Percentiles rank a stretch among this genome's conserved stretches.
Evolutionary conservation across 345 rosid species (phyloP).

Genomic region (Psidium friedrichsthalianum): DNA sequence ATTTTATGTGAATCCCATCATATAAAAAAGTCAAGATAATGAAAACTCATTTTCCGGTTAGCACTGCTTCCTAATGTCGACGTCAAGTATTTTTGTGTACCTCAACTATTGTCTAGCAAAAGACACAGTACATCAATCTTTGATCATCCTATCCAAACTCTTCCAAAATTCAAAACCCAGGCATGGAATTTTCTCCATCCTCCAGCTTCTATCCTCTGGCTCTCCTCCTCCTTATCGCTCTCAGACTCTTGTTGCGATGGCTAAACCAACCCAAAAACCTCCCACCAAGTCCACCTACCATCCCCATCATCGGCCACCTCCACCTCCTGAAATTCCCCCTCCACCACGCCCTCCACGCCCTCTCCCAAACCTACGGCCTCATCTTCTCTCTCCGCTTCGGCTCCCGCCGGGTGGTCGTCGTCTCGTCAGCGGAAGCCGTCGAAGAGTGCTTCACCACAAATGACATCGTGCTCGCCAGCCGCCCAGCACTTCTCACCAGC

Average conservation of each 20-base stretch:
- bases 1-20: no score
- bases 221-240: not conserved
- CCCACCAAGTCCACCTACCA: constrained; percentile 7
- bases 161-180: not conserved
- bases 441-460: constrained; percentile 23
- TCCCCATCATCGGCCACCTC: constrained; percentile 10
- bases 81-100: not conserved
- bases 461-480: constrained; percentile 18
- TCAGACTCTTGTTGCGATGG: not conserved
- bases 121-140: not conserved
- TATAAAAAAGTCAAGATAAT: no score
- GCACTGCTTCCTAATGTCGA: not conserved
- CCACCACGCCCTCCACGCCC: not conserved
- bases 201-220: not conserved
- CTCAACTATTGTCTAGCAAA: not conserved
- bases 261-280: not conserved
- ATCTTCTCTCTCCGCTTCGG: constrained; percentile 19
- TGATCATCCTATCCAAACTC: not conserved
- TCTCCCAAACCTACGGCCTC: constrained; percentile 6
- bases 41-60: no score
- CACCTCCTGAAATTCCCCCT: constrained; percentile 5
- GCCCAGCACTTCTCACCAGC: not conserved
- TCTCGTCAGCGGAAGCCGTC: constrained; percentile 3
- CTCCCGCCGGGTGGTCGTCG: constrained; percentile 1
- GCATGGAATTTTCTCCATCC: not conserved